Evolutionary conservation across 192 early-diverging fungal genomes (phyloP), one percentile per base, ranked within the genome.

Genomic region (Podochytrium sp.): DNA sequence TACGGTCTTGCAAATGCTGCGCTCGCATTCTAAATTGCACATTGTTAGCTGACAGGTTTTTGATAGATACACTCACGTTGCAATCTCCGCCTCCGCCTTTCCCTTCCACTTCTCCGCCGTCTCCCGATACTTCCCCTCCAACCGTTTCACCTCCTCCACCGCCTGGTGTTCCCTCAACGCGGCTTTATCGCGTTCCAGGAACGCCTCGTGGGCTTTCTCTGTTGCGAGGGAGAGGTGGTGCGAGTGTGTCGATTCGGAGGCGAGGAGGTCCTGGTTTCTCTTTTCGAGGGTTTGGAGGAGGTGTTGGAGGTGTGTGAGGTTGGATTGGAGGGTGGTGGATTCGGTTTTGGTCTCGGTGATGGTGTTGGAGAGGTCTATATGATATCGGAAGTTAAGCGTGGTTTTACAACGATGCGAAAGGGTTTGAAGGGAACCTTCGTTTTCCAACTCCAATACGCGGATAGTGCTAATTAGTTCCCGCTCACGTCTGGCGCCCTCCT

Each of bases 111-210:
- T 75, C 23, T 56, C 56, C n/a, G 80, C 71, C 1, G 78, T 50
- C 37, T 86, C 80, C 14, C 51, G 10, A 41, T 78, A 52, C 59
- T 76, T 76, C 34, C 80, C 71, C 14, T 58, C 69, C 39, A 83
- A 39, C 10, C 76, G 68, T 43, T 82, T 64, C 6, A 84, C 67
- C 52, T 82, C 80, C 4, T 40, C 30, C 38, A 73, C 57, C 1
- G 71, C 50, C 40, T 71, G 76, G 40, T 80, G 67, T 64, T 86
- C 85, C 12, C 80, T 41, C 20, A 80, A 55, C 39, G 79, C 14
- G 29, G 78, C 72, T 37, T 77, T 78, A 53, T 85, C 84, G 18
- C 78, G 57, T 51, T 85, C 79, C 39, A 83, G 63, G 25, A 71
- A 41, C 0, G 84, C 79, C 55, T 82, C 81, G 35, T 80, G 80